Evolutionary conservation across 208 protist genomes (phyloP).

Genomic region (Acanthamoeba castellanii): DNA sequence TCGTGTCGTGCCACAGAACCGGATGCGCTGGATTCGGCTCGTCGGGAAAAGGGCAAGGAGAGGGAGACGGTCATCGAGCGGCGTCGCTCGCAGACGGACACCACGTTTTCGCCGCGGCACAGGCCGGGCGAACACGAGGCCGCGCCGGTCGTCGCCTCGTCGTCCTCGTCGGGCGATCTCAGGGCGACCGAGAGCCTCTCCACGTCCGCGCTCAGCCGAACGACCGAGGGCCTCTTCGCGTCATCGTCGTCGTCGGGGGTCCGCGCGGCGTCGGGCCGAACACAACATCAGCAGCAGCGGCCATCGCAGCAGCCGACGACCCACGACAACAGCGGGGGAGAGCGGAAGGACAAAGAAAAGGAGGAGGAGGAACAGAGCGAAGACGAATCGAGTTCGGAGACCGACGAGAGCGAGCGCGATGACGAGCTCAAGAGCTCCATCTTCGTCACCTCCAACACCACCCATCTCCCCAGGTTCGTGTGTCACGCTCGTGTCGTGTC

Average conservation of each 20-base stretch:
- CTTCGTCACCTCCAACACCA: slow-evolving; percentile 5
- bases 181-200: too few species aligned
- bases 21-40: not conserved
- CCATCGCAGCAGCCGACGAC: not conserved
- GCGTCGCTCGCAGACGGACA: not conserved
- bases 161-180: not conserved
- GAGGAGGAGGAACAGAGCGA: not conserved
- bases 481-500: too few species aligned
- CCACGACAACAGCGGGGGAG: not conserved
- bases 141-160: not conserved
- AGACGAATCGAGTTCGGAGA: not conserved
- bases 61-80: not conserved
- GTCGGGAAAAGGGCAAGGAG: slow-evolving; percentile 1
- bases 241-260: not conserved
- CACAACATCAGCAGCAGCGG: not conserved
- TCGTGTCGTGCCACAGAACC: not conserved
- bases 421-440: slow-evolving; percentile 44
- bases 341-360: slow-evolving; percentile 2
- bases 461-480: too few species aligned
- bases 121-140: not conserved
- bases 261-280: not conserved
- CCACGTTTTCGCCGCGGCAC: not conserved
- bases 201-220: too few species aligned
- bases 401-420: not conserved
- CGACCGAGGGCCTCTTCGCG: not conserved